Base-by-base conservation (phyloP, 805 yeast species). In the Candida railenensis region DNA sequence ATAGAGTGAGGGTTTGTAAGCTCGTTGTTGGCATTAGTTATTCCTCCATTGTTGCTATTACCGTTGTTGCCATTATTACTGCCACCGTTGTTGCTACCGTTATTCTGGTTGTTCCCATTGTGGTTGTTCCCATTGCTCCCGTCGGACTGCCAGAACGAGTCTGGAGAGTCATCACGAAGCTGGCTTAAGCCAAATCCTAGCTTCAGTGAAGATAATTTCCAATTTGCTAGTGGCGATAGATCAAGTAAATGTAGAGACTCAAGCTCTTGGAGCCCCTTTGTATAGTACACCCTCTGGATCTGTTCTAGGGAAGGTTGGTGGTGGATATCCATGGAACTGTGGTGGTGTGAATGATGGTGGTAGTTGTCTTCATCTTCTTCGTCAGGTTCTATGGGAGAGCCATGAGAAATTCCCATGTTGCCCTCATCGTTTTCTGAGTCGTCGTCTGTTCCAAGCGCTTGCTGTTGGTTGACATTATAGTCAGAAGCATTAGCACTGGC, bases 71-170 rank as follows among this genome's bases (percentile, higher is more conserved):
- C 57, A 36, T 50, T 54, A 18, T 20, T 28, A n/a, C n/a, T n/a
- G 22, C 9, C 11, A 28, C 19, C 34, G 11, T 34, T 34, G 40
- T 32, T 33, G n/a, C 16, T 34, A 5, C 34, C 53, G n/a, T 44
- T 48, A 15, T 37, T 43, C 34, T 53, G 50, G 16, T 51, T 45
- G 42, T 53, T 57, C 9, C 48, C 46, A 44, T 53, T 57, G 22
- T 43, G 46, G 34, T 57, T 58, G 36, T 55, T 50, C 4, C 71
- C 75, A 48, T 62, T 67, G 45, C 70, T 68, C 0, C 97, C 99
- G 60, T 94, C 99, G 39, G 95, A 85, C 64, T 94, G 99, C 99
- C 99, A 94, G 62, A 74, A 92, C 1, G 82, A 67, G 22, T 76
- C 73, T 0, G 92, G 87, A 3, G 82, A 74, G 54, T 85, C 90